Conservation (phyloP, 1,284 basidiomycete species). For the Cystobasidiaceae sp. region DNA sequence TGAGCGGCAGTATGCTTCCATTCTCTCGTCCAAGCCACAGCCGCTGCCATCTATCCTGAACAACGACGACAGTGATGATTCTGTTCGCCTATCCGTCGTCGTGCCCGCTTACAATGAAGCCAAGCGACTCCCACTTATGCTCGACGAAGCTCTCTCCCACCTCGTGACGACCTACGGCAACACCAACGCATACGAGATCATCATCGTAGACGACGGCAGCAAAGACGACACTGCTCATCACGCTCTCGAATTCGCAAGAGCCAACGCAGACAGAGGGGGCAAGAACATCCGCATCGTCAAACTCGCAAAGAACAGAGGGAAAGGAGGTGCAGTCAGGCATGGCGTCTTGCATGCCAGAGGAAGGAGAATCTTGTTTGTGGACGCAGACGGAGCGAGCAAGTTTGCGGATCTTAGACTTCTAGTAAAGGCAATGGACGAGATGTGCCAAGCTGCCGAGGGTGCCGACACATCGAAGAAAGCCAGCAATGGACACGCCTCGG, state of each 20-base stretch:
- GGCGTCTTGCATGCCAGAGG: constrained; percentile 75
- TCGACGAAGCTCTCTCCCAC: constrained; percentile 59
- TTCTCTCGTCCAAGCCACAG: neutral
- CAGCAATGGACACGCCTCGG: constrained; percentile 44
- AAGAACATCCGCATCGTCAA: constrained; percentile 62
- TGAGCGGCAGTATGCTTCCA: constrained; percentile 12
- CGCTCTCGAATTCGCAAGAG: constrained; percentile 61
- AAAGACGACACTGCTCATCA: constrained; percentile 64
- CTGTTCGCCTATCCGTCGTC: constrained; percentile 62
- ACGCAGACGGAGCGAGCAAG: constrained; percentile 85
- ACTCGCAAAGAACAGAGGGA: constrained; percentile 76
- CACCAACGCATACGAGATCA: constrained; percentile 57
- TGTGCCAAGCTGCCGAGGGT: constrained; percentile 50
- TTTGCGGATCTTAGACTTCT: constrained; percentile 73
- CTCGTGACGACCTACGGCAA: constrained; percentile 54
- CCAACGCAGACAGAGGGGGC: constrained; percentile 50
- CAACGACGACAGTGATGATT: neutral
- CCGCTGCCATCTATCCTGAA: constrained; percentile 4
- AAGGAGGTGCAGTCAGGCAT: constrained; percentile 77
- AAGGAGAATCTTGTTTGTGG: constrained; percentile 75
- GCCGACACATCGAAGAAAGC: no score
- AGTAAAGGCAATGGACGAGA: constrained; percentile 64
- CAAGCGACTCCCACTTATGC: constrained; percentile 71
- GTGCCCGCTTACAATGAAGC: constrained; percentile 89
- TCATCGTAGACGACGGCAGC: constrained; percentile 87